Evolutionary conservation across 345 rosid genomes (phyloP).

Genomic region (Odontarrhena argentea): DNA sequence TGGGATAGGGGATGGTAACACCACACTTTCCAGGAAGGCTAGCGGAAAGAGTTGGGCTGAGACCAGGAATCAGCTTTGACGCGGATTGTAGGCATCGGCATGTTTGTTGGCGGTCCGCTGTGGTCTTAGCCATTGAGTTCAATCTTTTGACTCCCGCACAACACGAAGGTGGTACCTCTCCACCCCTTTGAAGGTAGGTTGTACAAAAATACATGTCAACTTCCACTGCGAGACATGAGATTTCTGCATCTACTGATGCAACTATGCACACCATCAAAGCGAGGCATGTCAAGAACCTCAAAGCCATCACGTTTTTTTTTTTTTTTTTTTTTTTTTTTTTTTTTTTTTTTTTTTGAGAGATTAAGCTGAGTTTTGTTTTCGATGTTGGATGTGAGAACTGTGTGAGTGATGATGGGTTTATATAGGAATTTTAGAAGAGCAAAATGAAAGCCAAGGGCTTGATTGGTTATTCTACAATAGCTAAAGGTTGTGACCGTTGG

Average conservation of each 20-base stretch:
- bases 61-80: neutral
- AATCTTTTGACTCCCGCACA: slow-evolving; percentile 48
- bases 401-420: slow-evolving; percentile 12
- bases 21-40: slow-evolving; percentile 49
- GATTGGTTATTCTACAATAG: too few relatives aligned
- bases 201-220: slow-evolving; percentile 38
- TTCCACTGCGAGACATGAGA: slow-evolving; percentile 44
- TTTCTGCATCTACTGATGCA: slow-evolving; percentile 30
- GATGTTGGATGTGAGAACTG: slow-evolving; percentile 9
- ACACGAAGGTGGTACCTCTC: slow-evolving; percentile 27
- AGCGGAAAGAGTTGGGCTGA: slow-evolving; percentile 29
- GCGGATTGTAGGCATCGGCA: slow-evolving; percentile 51
- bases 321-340: neutral
- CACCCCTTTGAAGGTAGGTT: slow-evolving; percentile 29
- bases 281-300: neutral
- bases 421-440: neutral
- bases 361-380: slow-evolving; percentile 14
- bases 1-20: slow-evolving; percentile 53
- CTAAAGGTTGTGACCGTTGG: too few relatives aligned
- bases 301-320: neutral
- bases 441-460: neutral
- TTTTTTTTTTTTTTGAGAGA: neutral
- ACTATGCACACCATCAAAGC: slow-evolving; percentile 12
- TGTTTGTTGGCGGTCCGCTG: slow-evolving; percentile 50
- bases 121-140: slow-evolving; percentile 39